Evolutionary conservation across 805 yeast species (phyloP).

Genomic region (Wickerhamiella kazuoi): DNA sequence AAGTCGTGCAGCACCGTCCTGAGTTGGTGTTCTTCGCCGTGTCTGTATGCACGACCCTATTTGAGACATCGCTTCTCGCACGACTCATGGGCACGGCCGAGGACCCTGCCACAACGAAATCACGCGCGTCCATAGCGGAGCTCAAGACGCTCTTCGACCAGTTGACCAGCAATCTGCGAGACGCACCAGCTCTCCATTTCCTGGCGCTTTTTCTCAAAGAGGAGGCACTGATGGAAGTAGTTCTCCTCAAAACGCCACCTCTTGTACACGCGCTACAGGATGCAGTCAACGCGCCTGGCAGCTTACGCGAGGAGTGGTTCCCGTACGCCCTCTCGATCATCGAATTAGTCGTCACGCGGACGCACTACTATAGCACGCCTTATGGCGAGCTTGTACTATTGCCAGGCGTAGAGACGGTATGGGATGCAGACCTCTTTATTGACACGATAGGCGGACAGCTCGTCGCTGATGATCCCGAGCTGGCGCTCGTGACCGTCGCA

Average conservation of each 20-base stretch:
- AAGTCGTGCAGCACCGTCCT: not conserved
- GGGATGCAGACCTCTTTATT: not conserved
- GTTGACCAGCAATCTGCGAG: not conserved
- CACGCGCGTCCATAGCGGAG: not conserved
- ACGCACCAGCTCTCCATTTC: not conserved
- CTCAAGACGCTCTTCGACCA: not conserved
- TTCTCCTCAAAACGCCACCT: not conserved
- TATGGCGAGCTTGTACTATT: not conserved
- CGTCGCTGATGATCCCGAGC: not conserved
- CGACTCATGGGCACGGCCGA: not conserved
- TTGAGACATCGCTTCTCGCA: not conserved
- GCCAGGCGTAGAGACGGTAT: not conserved
- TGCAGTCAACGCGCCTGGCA: not conserved
- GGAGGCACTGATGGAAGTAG: not conserved
- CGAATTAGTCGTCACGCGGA: not conserved
- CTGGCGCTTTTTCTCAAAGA: not conserved
- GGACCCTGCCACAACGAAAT: not conserved
- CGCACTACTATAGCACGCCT: not conserved
- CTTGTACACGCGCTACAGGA: not conserved
- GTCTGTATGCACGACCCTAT: not conserved
- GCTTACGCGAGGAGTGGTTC: not conserved
- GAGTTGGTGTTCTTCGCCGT: not conserved
- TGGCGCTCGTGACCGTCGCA: not conserved
- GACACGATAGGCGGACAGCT: not conserved
- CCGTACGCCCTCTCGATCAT: slow-evolving; percentile 2